Conservation (phyloP, 176 grass and related monocot species). For the Eremochloa ophiuroides region DNA sequence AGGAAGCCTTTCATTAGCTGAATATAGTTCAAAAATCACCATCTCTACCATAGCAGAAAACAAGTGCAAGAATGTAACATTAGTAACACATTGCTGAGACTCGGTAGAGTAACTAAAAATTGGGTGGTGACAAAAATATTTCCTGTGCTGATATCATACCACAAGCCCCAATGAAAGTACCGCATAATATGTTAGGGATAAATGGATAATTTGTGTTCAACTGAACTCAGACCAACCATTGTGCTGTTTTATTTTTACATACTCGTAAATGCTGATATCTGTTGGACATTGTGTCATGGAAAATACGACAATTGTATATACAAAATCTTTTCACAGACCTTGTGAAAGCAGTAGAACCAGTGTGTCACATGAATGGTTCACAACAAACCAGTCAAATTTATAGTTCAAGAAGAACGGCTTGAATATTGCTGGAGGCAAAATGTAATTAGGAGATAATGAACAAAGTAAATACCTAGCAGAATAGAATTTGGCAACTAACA, state of each 20-base stretch:
- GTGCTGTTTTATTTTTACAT: neutral
- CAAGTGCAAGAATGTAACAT: neutral
- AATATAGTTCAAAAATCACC: neutral
- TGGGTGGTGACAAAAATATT: neutral
- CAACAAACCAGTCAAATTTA: conserved; percentile 5
- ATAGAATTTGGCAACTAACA: neutral
- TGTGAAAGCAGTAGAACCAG: neutral
- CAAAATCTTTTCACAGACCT: too few relatives aligned
- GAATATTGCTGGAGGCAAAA: neutral
- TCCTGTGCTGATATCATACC: neutral
- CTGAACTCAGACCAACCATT: neutral
- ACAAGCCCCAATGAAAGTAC: neutral
- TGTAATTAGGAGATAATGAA: neutral
- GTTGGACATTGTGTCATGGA: neutral
- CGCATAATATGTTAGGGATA: neutral
- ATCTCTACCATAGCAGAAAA: neutral
- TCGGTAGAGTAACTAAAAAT: neutral
- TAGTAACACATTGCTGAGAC: conserved; percentile 2
- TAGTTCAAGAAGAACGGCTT: neutral
- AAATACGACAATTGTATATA: conserved; percentile 6
- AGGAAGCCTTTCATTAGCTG: neutral
- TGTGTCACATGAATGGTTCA: conserved; percentile 3
- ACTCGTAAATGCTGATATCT: neutral
- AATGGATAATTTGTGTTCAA: neutral
- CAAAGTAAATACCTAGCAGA: conserved; percentile 10